A percentile compares a stretch with the other conserved stretches of the same genome.
Conservation (phyloP, 2,329 filamentous ascomycete genomes). For the Xylaria sp. region DNA sequence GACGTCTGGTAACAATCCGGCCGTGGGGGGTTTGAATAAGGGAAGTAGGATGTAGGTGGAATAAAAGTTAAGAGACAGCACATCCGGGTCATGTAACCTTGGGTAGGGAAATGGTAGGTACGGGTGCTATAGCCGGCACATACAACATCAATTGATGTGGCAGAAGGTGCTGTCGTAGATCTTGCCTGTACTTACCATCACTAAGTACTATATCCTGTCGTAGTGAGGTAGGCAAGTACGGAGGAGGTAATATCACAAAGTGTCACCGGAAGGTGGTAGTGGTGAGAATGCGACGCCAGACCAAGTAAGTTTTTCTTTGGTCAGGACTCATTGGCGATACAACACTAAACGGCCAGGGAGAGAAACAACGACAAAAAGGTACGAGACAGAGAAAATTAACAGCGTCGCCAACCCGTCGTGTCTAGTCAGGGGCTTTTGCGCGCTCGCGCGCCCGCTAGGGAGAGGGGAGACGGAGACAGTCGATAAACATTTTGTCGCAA, state of each 20-base stretch:
- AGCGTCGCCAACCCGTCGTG: not conserved
- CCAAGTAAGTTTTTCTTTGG: not conserved
- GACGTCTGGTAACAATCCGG: not conserved
- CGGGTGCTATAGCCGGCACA: not conserved
- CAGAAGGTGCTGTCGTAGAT: not conserved
- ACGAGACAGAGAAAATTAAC: not conserved
- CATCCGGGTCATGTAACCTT: not conserved
- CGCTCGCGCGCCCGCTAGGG: not conserved
- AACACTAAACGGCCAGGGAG: not conserved
- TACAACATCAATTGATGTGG: not conserved
- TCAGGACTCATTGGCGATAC: not conserved
- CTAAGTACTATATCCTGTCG: too few species aligned
- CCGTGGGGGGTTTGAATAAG: too few species aligned
- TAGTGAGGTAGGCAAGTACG: too few species aligned
- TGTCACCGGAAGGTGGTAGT: conserved; percentile 2
- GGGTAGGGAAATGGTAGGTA: not conserved
- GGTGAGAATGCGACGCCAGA: conserved; percentile 3
- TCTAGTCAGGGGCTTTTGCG: conserved; percentile 1
- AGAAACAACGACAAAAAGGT: not conserved
- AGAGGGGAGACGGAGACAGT: not conserved
- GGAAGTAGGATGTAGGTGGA: not conserved
- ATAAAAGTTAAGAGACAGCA: too few species aligned
- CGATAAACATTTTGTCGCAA: not conserved
- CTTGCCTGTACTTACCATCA: too few species aligned
- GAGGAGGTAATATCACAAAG: not conserved